Percentiles rank a stretch among this genome's conserved stretches.
These are phyloP conservation scores for Monilinia vaccinii-corymbosi DNA, from an alignment of 2,329 filamentous ascomycete species.

Conservation along the genomic window DNA sequence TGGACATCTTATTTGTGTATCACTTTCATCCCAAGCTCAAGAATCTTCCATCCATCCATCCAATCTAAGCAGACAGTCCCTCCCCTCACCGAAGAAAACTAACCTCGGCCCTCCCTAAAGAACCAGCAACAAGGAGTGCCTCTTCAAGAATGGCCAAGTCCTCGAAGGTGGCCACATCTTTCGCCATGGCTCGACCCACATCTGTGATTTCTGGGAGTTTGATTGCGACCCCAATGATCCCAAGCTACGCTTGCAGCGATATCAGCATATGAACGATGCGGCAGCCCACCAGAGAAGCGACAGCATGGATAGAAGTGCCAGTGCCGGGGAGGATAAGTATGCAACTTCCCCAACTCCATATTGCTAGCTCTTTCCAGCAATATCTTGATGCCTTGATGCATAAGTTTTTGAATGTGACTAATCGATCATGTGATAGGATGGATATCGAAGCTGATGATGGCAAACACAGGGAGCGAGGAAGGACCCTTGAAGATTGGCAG, in stretches of 20 bases:
- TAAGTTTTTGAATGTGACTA: background rate
- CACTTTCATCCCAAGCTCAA: background rate
- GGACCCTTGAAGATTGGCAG: background rate
- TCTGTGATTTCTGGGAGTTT: background rate
- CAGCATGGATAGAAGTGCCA: background rate
- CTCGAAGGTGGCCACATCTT: background rate
- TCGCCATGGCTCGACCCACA: background rate
- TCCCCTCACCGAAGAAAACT: background rate
- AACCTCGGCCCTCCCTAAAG: background rate
- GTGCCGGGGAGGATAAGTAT: background rate
- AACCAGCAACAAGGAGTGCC: background rate
- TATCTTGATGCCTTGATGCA: background rate
- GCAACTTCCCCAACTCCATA: background rate
- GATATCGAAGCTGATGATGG: background rate
- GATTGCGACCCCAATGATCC: background rate
- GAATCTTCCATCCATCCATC: background rate
- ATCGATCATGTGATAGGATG: background rate
- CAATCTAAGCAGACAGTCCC: background rate
- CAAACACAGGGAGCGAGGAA: background rate
- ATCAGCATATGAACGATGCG: background rate
- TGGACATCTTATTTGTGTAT: background rate
- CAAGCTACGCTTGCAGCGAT: background rate
- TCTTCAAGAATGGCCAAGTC: background rate
- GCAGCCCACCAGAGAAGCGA: background rate
- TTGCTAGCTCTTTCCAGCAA: background rate